Base-by-base conservation (phyloP, 75 land plant genomes). In the Pseudotsuga menziesii region DNA sequence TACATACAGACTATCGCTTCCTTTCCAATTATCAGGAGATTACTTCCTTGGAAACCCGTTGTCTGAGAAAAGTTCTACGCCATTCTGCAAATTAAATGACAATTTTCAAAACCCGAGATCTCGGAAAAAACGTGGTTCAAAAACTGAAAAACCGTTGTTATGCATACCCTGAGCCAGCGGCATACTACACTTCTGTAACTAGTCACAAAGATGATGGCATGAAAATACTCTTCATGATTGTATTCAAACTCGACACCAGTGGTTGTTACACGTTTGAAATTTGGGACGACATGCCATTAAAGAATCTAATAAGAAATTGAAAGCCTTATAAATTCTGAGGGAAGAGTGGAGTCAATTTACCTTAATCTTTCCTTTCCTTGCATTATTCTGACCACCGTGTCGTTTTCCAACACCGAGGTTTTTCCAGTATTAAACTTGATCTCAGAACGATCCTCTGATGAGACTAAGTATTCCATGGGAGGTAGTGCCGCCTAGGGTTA, bases 391-490 rank as follows among this genome's bases (percentile, higher is more conserved):
- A 32, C 76, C 17, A 92, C 27, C 4, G 92, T 80, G 3, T 92
- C 94, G 56, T 82, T 85, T 39, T 92, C 94, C 55, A 92, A 78
- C 4, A 84, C 82, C 0, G 94, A 86, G 29, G 90, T 77, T 73
- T 60, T 48, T 0, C 88, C 90, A 0, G 76, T 77, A 4, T 61
- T 77, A 0, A 2, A 16, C 80, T 92, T 92, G 60, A 77, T 62
- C 29, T 56, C 26, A n/a, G 26, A 92, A 80, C 0, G 94, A 92
- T 4, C 94, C 94, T 55, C 60, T 48, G 3, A 56, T 57, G 2
- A 92, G 94, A 39, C 83, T 56, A 8, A 1, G 6, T 13, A 92
- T 58, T 27, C 92, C 92, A 61, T 77, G 84, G 23, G 60, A 77
- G 0, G 59, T 39, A 1, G 87, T 32, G 71, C 84, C 57, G 26